Evolutionary conservation across 1,284 basidiomycete species (phyloP).

Genomic region (Afroboletus lepidellus): DNA sequence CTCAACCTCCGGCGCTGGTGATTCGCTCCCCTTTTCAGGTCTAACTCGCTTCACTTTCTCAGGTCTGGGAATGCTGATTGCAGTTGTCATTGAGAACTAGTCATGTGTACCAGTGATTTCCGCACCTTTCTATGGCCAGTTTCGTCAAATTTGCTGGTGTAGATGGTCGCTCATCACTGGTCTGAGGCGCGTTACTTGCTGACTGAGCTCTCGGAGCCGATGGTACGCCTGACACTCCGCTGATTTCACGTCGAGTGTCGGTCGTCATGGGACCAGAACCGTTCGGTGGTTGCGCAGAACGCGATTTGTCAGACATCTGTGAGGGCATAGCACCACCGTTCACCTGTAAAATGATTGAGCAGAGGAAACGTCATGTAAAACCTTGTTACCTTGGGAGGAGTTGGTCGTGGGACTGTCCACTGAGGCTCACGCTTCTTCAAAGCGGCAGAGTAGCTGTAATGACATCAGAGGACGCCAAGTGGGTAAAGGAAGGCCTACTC

Average conservation of each 20-base stretch:
- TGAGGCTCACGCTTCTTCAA: conserved; percentile 65
- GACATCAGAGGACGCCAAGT: conserved; percentile 10
- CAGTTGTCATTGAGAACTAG: conserved; percentile 4
- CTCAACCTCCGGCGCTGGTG: conserved; percentile 40
- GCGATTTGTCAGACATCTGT: conserved; percentile 41
- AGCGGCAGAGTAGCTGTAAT: conserved; percentile 61
- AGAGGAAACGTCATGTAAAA: conserved; percentile 16
- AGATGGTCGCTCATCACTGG: conserved; percentile 21
- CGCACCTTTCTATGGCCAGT: conserved; percentile 64
- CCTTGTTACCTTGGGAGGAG: conserved; percentile 19
- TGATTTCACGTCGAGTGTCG: conserved; percentile 27
- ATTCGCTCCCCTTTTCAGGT: conserved; percentile 48
- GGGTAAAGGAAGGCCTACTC: conserved; percentile 28
- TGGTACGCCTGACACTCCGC: conserved; percentile 40
- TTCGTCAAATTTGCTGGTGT: conserved; percentile 45
- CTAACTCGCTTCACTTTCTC: conserved; percentile 73
- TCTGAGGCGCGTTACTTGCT: conserved; percentile 25
- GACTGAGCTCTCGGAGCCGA: conserved; percentile 59
- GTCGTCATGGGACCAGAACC: conserved; percentile 33
- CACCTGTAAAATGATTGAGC: conserved; percentile 25
- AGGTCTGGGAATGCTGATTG: conserved; percentile 63
- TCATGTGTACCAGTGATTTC: conserved; percentile 21
- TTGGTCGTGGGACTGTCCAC: conserved; percentile 50
- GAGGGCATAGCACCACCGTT: conserved; percentile 37
- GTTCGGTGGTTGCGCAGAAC: conserved; percentile 36